These are phyloP conservation scores for Eimeria falciformis DNA, from an alignment of 169 alveolate genomes.

Conservation along the genomic window DNA sequence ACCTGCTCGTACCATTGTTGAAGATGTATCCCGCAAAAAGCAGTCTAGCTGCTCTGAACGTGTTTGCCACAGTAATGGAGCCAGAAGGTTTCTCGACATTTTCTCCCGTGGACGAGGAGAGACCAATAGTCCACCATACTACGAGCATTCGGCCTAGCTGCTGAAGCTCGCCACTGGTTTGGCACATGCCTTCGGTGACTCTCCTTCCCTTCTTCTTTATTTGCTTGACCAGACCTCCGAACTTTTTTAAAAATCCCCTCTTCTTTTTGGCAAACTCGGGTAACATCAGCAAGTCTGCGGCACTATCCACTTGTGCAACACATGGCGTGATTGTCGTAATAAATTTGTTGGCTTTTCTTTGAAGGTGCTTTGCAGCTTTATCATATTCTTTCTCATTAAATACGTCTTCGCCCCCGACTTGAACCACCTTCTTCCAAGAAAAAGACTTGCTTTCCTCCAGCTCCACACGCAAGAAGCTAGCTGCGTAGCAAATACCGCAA, in stretches of 20 bases:
- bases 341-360: slow-evolving; percentile 2
- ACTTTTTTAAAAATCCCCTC: not conserved
- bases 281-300: slow-evolving; percentile 24
- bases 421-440: slow-evolving; percentile 56
- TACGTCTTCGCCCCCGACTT: slow-evolving; percentile 49
- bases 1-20: slow-evolving; percentile 60
- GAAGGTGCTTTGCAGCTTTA: slow-evolving; percentile 19
- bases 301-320: slow-evolving; percentile 22
- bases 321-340: slow-evolving; percentile 29
- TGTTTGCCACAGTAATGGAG: not conserved
- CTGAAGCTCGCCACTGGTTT: slow-evolving; percentile 50
- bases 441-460: slow-evolving; percentile 53
- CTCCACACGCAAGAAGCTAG: slow-evolving; percentile 48
- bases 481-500: not conserved
- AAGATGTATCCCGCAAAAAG: slow-evolving; percentile 15
- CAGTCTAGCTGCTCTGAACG: slow-evolving; percentile 39
- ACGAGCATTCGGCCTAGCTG: slow-evolving; percentile 52
- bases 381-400: slow-evolving; percentile 1
- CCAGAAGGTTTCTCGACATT: not conserved
- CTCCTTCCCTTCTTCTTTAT: slow-evolving; percentile 1
- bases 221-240: not conserved
- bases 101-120: not conserved
- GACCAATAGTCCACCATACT: slow-evolving; percentile 56
- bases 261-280: not conserved
- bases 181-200: slow-evolving; percentile 23